Conservation (phyloP, 805 yeast genomes). For the Zygosaccharomyces siamensis region DNA sequence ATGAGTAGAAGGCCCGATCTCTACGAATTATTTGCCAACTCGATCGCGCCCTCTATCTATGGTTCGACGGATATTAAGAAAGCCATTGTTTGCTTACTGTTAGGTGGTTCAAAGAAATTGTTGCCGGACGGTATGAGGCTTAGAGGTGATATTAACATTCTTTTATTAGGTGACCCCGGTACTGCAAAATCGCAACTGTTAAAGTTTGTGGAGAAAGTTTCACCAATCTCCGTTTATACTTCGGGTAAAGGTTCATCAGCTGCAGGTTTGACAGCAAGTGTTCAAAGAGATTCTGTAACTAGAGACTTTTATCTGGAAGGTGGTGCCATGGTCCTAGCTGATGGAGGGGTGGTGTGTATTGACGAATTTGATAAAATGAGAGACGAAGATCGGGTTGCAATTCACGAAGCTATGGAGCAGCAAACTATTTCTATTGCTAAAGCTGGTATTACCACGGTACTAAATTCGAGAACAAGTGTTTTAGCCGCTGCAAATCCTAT, state of each 20-base stretch:
- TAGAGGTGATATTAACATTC: slow-evolving; percentile 94
- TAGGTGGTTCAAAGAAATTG: slow-evolving; percentile 91
- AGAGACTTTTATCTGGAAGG: slow-evolving; percentile 95
- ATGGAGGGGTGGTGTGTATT: slow-evolving; percentile 98
- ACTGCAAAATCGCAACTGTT: slow-evolving; percentile 96
- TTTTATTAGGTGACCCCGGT: slow-evolving; percentile 96
- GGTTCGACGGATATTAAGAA: slow-evolving; percentile 91
- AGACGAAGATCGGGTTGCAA: slow-evolving; percentile 97
- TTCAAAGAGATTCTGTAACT: slow-evolving; percentile 83
- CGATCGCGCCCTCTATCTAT: slow-evolving; percentile 95
- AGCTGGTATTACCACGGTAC: slow-evolving; percentile 96
- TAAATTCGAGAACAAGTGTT: slow-evolving; percentile 94
- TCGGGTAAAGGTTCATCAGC: slow-evolving; percentile 99
- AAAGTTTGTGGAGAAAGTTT: slow-evolving; percentile 90
- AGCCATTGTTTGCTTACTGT: slow-evolving; percentile 82
- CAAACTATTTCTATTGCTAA: slow-evolving; percentile 98
- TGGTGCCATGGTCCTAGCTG: slow-evolving; percentile 99
- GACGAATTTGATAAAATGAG: slow-evolving; percentile 99
- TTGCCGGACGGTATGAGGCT: slow-evolving; percentile 95
- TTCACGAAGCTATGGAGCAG: slow-evolving; percentile 99
- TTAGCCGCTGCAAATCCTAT: slow-evolving; percentile 98
- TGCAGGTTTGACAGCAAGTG: slow-evolving; percentile 98
- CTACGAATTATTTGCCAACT: slow-evolving; percentile 75
- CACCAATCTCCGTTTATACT: slow-evolving; percentile 93
- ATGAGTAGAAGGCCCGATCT: slow-evolving; percentile 79